Evolutionary conservation across 345 rosid genomes (phyloP).

Genomic region (Salix purpurea): DNA sequence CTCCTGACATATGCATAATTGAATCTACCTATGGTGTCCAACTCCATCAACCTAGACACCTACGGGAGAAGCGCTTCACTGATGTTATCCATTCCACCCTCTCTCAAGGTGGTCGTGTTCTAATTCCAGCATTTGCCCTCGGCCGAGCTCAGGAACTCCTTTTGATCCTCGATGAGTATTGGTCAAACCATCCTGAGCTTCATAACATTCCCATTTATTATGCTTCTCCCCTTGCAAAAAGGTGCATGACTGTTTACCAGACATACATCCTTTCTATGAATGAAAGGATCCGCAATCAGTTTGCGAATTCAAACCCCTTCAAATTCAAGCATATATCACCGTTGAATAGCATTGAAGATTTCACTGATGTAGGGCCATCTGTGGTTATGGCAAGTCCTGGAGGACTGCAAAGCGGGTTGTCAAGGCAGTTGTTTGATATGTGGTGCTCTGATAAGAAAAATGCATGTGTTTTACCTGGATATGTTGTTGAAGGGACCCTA

Average conservation of each 20-base stretch:
- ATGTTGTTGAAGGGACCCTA: slow-evolving; percentile 76
- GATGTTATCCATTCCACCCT: slow-evolving; percentile 84
- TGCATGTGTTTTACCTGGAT: slow-evolving; percentile 82
- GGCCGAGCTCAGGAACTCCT: slow-evolving; percentile 35
- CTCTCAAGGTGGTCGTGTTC: slow-evolving; percentile 88
- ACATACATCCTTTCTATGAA: slow-evolving; percentile 95
- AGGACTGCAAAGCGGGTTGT: slow-evolving; percentile 88
- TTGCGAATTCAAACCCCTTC: slow-evolving; percentile 87
- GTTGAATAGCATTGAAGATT: slow-evolving; percentile 77
- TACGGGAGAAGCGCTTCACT: slow-evolving; percentile 90
- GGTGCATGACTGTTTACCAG: slow-evolving; percentile 94
- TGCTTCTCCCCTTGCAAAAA: slow-evolving; percentile 93
- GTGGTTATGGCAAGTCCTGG: slow-evolving; percentile 97
- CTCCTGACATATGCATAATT: slow-evolving; percentile 91
- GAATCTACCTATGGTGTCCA: slow-evolving; percentile 97
- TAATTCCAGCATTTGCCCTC: slow-evolving; percentile 42
- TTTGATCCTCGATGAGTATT: slow-evolving; percentile 67
- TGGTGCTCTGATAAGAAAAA: slow-evolving; percentile 95
- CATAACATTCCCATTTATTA: slow-evolving; percentile 89
- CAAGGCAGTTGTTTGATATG: slow-evolving; percentile 81
- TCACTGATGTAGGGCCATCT: slow-evolving; percentile 80
- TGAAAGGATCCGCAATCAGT: slow-evolving; percentile 85
- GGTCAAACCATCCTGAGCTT: slow-evolving; percentile 83
- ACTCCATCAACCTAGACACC: slow-evolving; percentile 84
- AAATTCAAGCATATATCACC: slow-evolving; percentile 86